phyloP scores from a whole-genome alignment of 768 basidiomycete species.

The Trametes villosa region DNA sequence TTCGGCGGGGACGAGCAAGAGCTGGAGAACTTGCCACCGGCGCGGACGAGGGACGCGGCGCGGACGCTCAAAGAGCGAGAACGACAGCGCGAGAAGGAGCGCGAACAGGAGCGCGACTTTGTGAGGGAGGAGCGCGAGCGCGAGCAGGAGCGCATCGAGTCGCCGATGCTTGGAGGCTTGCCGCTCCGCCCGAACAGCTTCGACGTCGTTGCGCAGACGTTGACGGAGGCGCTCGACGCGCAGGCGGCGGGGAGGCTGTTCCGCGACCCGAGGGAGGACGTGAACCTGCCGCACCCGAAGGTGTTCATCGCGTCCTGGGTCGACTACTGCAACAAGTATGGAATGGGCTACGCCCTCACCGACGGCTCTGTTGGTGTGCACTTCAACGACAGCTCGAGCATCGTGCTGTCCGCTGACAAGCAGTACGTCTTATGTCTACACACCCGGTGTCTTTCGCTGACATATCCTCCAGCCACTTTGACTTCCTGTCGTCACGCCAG shows the following conservation, averaged over 20 bases:
- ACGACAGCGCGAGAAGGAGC: constrained; percentile 22
- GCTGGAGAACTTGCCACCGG: constrained; percentile 41
- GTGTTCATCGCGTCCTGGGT: constrained; percentile 99
- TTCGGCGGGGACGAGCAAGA: constrained; percentile 27
- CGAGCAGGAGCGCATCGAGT: constrained; percentile 1
- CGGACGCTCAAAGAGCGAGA: constrained; percentile 27
- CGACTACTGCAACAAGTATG: constrained; percentile 98
- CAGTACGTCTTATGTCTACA: constrained; percentile 55
- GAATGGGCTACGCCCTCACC: constrained; percentile 98
- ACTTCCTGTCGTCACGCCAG: constrained; percentile 77
- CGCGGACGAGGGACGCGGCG: constrained; percentile 17
- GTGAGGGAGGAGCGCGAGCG: constrained; percentile 7
- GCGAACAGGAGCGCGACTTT: constrained; percentile 7
- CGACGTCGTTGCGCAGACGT: constrained; percentile 61
- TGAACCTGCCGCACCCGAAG: constrained; percentile 59
- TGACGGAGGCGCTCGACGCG: constrained; percentile 69
- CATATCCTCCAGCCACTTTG: constrained; percentile 68
- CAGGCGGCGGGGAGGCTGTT: constrained; percentile 66
- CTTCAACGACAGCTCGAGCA: constrained; percentile 92
- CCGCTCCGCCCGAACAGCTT: constrained; percentile 56
- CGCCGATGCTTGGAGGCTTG: constrained; percentile 28
- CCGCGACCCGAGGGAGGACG: constrained; percentile 62
- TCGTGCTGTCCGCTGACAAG: constrained; percentile 86
- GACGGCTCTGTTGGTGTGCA: constrained; percentile 95
- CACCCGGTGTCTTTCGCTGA: not conserved